phyloP scores from a whole-genome alignment of 768 basidiomycete genomes.

The Rhodotorula kratochvilovae region DNA sequence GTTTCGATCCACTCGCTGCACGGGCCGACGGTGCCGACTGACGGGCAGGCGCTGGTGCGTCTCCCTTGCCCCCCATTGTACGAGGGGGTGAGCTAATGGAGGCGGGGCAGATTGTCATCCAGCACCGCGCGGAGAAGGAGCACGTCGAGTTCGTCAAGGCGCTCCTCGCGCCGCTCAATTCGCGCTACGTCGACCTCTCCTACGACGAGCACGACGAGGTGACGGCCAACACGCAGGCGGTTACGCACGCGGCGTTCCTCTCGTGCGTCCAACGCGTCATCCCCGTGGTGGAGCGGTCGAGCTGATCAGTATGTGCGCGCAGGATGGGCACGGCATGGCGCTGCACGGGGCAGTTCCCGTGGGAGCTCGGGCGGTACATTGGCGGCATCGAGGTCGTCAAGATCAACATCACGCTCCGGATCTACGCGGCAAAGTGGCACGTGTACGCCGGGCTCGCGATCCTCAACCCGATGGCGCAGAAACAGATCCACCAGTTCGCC shows the following conservation, averaged over 20 bases:
- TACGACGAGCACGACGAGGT: conserved; percentile 95
- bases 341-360: conserved; percentile 70
- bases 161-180: conserved; percentile 71
- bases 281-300: background rate
- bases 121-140: conserved; percentile 72
- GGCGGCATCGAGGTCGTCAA: conserved; percentile 97
- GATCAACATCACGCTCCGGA: conserved; percentile 91
- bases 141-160: conserved; percentile 72
- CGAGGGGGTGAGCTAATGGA: background rate
- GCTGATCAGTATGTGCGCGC: background rate
- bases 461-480: conserved; percentile 81
- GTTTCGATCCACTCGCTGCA: conserved; percentile 92
- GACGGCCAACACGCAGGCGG: conserved; percentile 97
- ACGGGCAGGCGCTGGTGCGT: conserved; percentile 69
- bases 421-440: conserved; percentile 97
- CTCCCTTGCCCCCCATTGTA: background rate
- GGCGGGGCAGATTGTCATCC: conserved; percentile 70
- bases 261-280: conserved; percentile 56
- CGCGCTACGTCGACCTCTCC: conserved; percentile 83
- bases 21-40: conserved; percentile 79
- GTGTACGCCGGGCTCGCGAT: conserved; percentile 99
- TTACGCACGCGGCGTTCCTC: conserved; percentile 94
- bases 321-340: conserved; percentile 99
- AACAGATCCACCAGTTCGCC: conserved; percentile 88
- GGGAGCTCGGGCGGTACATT: conserved; percentile 88